phyloP scores from a whole-genome alignment of 805 yeast genomes.

The Myxozyma sirexii region DNA sequence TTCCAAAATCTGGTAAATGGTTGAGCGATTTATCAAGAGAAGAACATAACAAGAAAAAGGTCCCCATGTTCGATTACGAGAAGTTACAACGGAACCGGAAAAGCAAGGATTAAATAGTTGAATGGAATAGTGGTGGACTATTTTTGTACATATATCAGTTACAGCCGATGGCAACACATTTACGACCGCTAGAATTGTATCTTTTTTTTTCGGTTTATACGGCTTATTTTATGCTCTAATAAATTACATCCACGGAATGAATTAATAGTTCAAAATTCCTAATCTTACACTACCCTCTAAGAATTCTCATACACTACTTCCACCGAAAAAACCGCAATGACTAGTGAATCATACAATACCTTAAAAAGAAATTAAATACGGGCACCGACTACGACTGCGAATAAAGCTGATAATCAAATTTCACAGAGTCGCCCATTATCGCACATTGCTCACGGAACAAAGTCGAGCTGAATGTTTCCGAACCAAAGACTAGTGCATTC shows the following conservation, averaged over 20 bases:
- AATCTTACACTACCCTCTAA: no score
- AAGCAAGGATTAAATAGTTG: neutral
- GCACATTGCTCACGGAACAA: conserved; percentile 11
- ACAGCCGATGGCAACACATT: no score
- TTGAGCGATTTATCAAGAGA: conserved; percentile 34
- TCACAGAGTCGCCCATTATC: conserved; percentile 16
- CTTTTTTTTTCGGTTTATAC: no score
- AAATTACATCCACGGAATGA: no score
- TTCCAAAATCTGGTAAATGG: conserved; percentile 24
- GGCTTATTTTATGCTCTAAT: no score
- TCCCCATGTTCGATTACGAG: conserved; percentile 23
- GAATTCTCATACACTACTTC: no score
- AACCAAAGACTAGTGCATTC: conserved; percentile 19
- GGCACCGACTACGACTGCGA: conserved; percentile 6
- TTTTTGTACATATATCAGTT: neutral
- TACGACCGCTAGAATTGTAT: neutral
- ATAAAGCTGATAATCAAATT: conserved; percentile 29
- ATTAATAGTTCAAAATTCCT: no score
- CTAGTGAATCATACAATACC: neutral
- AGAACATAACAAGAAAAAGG: conserved; percentile 30
- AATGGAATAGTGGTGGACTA: neutral
- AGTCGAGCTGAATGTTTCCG: neutral
- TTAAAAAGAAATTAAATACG: neutral
- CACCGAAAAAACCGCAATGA: neutral
- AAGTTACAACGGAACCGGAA: conserved; percentile 2